phyloP scores from a whole-genome alignment of 805 yeast genomes.

The Diddensiella transvaalensis region DNA sequence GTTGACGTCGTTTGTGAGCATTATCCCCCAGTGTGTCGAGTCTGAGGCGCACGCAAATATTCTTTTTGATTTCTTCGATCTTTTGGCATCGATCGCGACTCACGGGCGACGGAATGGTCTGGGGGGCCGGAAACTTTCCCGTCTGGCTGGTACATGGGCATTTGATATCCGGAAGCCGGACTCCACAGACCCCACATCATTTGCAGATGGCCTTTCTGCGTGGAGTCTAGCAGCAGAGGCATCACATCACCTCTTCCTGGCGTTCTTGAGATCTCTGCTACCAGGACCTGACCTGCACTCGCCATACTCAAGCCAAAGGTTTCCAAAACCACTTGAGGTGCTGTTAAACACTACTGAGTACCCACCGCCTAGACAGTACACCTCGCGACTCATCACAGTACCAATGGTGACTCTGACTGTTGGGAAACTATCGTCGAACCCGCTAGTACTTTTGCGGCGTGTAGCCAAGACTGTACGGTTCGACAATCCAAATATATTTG shows the following conservation, averaged over 20 bases:
- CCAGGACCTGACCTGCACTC: constrained; percentile 45
- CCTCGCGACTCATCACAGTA: constrained; percentile 47
- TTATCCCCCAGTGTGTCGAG: constrained; percentile 79
- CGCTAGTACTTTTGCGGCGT: constrained; percentile 57
- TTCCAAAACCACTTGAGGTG: constrained; percentile 29
- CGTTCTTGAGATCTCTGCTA: constrained; percentile 76
- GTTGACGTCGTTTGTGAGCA: constrained; percentile 66
- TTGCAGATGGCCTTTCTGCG: constrained; percentile 65
- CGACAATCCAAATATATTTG: constrained; percentile 64
- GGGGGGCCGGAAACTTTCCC: constrained; percentile 74
- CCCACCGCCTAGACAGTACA: constrained; percentile 56
- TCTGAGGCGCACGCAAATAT: constrained; percentile 88
- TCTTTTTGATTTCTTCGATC: constrained; percentile 81
- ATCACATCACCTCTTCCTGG: constrained; percentile 69
- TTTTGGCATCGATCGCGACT: constrained; percentile 71
- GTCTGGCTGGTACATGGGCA: constrained; percentile 88
- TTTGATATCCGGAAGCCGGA: constrained; percentile 43
- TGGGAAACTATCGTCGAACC: constrained; percentile 41
- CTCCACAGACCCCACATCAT: constrained; percentile 39
- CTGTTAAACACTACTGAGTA: constrained; percentile 35
- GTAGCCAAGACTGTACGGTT: constrained; percentile 60
- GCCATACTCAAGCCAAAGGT: constrained; percentile 45
- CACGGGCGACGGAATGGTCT: constrained; percentile 74
- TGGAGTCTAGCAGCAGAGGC: constrained; percentile 87
- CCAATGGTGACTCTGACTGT: constrained; percentile 62